Conservation (phyloP, 768 basidiomycete species). For the Rhodosporidiobolus odoratus region DNA sequence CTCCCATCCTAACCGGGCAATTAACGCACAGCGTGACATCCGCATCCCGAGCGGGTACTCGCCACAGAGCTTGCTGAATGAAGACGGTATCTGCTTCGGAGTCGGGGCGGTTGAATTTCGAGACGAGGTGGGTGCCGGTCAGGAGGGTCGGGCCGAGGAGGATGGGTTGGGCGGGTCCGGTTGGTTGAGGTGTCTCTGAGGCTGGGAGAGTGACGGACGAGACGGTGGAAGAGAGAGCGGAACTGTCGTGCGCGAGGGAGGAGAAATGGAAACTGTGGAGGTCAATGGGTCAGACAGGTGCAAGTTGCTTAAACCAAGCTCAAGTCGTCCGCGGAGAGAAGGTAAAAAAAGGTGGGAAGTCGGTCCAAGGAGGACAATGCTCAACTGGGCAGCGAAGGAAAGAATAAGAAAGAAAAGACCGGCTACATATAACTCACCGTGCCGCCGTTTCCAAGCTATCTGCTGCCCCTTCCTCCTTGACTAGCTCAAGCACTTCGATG, state of each 20-base stretch:
- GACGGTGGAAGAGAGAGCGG: slow-evolving; percentile 57
- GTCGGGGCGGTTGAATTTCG: slow-evolving; percentile 64
- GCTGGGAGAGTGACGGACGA: slow-evolving; percentile 47
- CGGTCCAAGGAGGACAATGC: too few species aligned
- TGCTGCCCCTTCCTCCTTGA: slow-evolving; percentile 52
- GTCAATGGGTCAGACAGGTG: neutral
- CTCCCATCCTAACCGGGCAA: slow-evolving; percentile 55
- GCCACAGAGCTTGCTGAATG: slow-evolving; percentile 74
- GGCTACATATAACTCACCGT: slow-evolving; percentile 54
- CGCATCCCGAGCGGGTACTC: slow-evolving; percentile 62
- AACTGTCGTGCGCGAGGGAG: slow-evolving; percentile 85
- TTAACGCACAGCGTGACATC: slow-evolving; percentile 85
- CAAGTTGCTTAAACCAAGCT: too few species aligned
- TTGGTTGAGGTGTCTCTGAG: slow-evolving; percentile 48
- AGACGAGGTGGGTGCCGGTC: slow-evolving; percentile 63
- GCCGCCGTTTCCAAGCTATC: slow-evolving; percentile 59
- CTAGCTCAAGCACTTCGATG: slow-evolving; percentile 74
- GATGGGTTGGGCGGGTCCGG: slow-evolving; percentile 51
- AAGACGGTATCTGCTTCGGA: slow-evolving; percentile 61
- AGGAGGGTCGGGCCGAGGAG: slow-evolving; percentile 53
- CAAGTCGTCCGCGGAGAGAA: too few species aligned
- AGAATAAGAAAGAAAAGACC: too few species aligned
- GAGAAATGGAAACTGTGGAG: slow-evolving; percentile 78
- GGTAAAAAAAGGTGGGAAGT: neutral
- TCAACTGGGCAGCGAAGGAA: too few species aligned